Evolutionary conservation across 1,284 basidiomycete species (phyloP), one percentile per base, ranked within the genome.

Genomic region (Exobasidium cylindrosporum): DNA sequence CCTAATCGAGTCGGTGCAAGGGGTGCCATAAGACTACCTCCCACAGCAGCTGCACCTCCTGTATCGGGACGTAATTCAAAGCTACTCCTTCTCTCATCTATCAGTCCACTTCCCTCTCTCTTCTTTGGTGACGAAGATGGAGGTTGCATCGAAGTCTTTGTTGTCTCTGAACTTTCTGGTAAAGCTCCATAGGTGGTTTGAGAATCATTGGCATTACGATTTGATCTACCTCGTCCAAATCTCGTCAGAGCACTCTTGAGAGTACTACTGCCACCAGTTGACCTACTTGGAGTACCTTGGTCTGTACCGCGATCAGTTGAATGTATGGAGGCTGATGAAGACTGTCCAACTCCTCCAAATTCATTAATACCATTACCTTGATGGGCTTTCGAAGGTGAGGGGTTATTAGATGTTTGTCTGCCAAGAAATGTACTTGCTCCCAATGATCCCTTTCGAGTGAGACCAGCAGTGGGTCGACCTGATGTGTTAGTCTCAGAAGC

Each of bases 171-270:
- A 30, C 68, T 64, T 21, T 70, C 68, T 4, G 65, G 60, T 26
- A 74, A 47, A 14, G 54, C 56, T 24, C 72, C 72, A 46, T 75
- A 75, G 13, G 63, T 32, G 28, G 73, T 70, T 26, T 62, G 57
- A 0, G 65, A 65, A 57, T 72, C 67, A 58, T 56, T 31, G 1
- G 62, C 57, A 24, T 72, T 68, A 59, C 68, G 71, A 60, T 67
- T 66, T 53, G 65, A 63, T 13, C 66, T 62, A 21, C 65, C 59
- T 17, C 70, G 62, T 14, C 73, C 71, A 58, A 75, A 65, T 21
- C 73, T 62, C 49, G 67, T 70, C 57, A 75, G 63, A 21, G 73
- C 73, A 49, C 66, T 68, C 59, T 70, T 69, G 57, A 73, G 58
- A 2, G 71, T 71, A 24, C 68, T 67, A 13, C 70, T 65, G 17